Conservation (phyloP, 345 rosid genomes). For the Populus davidiana region DNA sequence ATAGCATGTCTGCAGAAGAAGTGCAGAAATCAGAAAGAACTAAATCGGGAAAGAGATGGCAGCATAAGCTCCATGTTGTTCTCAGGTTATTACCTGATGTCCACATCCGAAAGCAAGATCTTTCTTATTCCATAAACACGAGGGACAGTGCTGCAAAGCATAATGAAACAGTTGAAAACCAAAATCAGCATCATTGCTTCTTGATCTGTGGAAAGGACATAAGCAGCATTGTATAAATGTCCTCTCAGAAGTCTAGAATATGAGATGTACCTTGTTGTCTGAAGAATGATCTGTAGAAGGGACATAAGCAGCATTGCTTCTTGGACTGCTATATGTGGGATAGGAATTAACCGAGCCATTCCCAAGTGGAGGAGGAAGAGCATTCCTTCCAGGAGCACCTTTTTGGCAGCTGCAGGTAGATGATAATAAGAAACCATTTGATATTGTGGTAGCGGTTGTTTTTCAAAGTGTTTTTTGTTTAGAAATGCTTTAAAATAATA, state of each 20-base stretch:
- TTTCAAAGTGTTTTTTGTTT: too few species aligned
- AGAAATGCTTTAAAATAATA: too few species aligned
- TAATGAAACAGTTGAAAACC: background rate
- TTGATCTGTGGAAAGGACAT: too few species aligned
- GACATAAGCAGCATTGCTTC: constrained; percentile 3
- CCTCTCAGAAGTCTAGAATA: background rate
- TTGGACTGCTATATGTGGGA: background rate
- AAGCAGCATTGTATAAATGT: background rate
- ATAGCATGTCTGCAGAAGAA: constrained; percentile 37
- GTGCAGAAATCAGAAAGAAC: background rate
- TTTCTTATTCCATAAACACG: constrained; percentile 30
- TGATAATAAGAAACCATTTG: too few species aligned
- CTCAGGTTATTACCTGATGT: constrained; percentile 31
- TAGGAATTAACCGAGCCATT: background rate
- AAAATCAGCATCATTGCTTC: too few species aligned
- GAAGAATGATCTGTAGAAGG: constrained; percentile 1
- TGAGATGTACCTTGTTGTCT: constrained; percentile 4
- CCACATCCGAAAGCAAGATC: constrained; percentile 45
- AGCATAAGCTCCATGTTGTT: background rate
- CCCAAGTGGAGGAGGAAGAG: constrained; percentile 22
- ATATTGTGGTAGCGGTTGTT: too few species aligned
- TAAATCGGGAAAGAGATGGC: background rate
- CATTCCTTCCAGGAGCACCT: constrained; percentile 11
- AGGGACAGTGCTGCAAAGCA: constrained; percentile 27
- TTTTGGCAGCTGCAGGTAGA: constrained; percentile 11